Evolutionary conservation across 202 grass and related monocot species (phyloP).

Genomic region (Miscanthus sacchariflorus): DNA sequence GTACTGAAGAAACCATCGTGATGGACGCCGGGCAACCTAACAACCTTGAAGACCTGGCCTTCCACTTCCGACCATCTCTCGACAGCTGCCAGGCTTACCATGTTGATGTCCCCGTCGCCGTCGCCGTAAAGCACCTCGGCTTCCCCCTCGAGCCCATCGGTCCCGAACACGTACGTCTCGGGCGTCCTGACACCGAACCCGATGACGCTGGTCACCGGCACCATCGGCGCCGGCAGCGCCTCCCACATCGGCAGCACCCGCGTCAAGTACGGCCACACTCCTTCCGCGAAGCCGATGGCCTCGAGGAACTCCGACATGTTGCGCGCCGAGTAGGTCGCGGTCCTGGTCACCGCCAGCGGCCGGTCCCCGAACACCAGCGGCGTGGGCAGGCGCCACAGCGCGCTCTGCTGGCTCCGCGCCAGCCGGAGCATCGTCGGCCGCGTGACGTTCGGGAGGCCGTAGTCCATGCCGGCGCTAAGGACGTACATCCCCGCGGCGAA

Average conservation of each 20-base stretch:
- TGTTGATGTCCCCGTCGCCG: conserved; percentile 75
- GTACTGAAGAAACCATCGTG: conserved; percentile 39
- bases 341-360: conserved; percentile 47
- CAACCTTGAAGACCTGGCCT: conserved; percentile 45
- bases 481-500: conserved; percentile 47
- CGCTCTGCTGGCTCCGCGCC: conserved; percentile 64
- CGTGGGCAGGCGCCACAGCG: conserved; percentile 73
- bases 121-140: conserved; percentile 71
- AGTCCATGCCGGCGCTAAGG: conserved; percentile 43
- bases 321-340: conserved; percentile 53
- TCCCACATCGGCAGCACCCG: conserved; percentile 60
- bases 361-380: conserved; percentile 56
- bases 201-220: conserved; percentile 71
- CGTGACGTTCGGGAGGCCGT: conserved; percentile 41
- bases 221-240: conserved; percentile 49
- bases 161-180: conserved; percentile 52
- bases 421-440: conserved; percentile 37
- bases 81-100: conserved; percentile 56
- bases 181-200: conserved; percentile 63
- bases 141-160: conserved; percentile 43
- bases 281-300: conserved; percentile 67
- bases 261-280: conserved; percentile 58
- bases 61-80: conserved; percentile 48
- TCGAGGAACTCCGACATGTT: conserved; percentile 54
- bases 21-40: conserved; percentile 50